A percentile compares a stretch with the other conserved stretches of the same genome.
Evolutionary conservation across 768 basidiomycete genomes (phyloP).

Genomic region (Collybia sp.): DNA sequence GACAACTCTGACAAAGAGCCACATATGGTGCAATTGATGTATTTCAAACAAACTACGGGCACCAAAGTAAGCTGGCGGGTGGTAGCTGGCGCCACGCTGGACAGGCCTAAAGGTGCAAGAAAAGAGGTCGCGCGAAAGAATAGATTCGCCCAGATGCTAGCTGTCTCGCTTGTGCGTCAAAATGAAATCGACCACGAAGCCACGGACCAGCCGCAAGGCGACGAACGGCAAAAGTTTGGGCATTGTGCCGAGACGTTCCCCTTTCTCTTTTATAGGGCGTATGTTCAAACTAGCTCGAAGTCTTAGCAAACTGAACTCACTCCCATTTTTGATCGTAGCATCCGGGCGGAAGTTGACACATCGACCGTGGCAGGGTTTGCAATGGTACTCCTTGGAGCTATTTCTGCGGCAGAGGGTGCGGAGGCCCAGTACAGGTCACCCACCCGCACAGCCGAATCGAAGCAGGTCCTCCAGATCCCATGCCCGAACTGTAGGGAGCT

Average conservation of each 20-base stretch:
- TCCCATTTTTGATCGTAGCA: background rate
- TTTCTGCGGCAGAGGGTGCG: background rate
- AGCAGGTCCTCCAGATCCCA: background rate
- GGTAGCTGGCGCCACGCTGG: background rate
- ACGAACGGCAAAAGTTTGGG: slow-evolving; percentile 1
- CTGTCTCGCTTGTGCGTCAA: background rate
- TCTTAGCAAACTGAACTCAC: too few species aligned
- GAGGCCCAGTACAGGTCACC: background rate
- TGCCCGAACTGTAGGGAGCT: background rate
- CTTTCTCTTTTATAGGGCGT: background rate
- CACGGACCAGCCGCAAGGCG: too few species aligned
- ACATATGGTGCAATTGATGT: background rate
- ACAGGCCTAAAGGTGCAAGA: background rate
- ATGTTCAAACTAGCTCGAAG: too few species aligned
- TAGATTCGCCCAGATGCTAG: background rate
- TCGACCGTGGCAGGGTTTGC: background rate
- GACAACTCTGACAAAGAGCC: background rate
- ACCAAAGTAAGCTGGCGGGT: background rate
- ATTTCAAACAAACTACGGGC: background rate
- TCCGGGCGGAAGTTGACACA: background rate
- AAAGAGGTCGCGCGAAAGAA: background rate
- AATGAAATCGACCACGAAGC: background rate
- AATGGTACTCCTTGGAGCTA: background rate
- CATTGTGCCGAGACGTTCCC: slow-evolving; percentile 4
- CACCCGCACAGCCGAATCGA: background rate